Conservation (phyloP, 2,329 filamentous ascomycete genomes). For the Teratosphaeria destructans region DNA sequence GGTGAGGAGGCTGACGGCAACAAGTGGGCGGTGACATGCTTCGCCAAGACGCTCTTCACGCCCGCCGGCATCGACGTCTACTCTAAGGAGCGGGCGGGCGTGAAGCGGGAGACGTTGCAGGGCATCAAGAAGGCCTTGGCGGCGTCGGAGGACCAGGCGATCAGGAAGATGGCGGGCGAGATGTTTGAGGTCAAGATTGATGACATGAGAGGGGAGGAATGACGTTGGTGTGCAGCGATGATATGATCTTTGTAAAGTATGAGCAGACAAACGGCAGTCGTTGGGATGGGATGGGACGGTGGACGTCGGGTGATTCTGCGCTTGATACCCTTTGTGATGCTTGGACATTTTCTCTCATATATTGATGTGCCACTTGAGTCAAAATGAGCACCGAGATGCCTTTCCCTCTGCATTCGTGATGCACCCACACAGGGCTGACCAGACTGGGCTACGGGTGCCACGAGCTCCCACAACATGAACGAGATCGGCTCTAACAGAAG, state of each 20-base stretch:
- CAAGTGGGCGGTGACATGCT: conserved; percentile 73
- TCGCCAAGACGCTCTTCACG: conserved; percentile 73
- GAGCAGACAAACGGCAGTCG: not conserved
- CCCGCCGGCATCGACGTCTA: conserved; percentile 75
- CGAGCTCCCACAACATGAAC: too few species aligned
- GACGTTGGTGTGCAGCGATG: not conserved
- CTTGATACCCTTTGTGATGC: not conserved
- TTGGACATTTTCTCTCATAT: conserved; percentile 18
- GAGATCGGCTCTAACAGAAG: too few species aligned
- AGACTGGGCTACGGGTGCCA: not conserved
- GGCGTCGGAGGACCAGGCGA: conserved; percentile 39
- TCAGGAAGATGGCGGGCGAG: conserved; percentile 42
- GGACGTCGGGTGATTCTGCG: not conserved
- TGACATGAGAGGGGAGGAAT: conserved; percentile 5
- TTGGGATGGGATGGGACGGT: not conserved
- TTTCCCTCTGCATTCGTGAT: not conserved
- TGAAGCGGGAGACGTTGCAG: conserved; percentile 47
- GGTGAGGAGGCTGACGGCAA: conserved; percentile 41
- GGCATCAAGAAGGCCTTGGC: conserved; percentile 47
- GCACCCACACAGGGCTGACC: not conserved
- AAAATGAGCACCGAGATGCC: not conserved
- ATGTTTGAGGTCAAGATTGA: conserved; percentile 39
- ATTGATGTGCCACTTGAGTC: conserved; percentile 15
- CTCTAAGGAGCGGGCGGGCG: conserved; percentile 50
- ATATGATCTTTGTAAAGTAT: not conserved